Percentiles rank a stretch among this genome's conserved stretches.
Evolutionary conservation across 306 rosid genomes (phyloP).

Genomic region (Begonia masoniana): DNA sequence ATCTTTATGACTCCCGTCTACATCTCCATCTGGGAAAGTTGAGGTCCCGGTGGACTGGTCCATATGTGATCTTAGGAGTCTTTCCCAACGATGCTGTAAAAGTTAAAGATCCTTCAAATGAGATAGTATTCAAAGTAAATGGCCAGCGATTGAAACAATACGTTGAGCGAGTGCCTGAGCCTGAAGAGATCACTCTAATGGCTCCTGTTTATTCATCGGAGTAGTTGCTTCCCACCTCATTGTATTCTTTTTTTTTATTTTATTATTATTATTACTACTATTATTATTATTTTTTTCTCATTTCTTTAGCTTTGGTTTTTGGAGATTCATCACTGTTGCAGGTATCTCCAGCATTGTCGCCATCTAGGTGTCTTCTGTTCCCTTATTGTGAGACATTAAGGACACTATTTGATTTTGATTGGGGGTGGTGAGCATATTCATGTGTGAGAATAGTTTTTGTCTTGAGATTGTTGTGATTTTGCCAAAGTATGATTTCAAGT

Average conservation of each 20-base stretch:
- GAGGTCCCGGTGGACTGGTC: constrained; percentile 2
- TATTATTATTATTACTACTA: not conserved
- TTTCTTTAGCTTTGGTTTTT: not conserved
- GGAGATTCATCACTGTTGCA: not conserved
- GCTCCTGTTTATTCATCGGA: not conserved
- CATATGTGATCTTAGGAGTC: not conserved
- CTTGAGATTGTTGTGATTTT: not conserved
- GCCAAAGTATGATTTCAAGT: not conserved
- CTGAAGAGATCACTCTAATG: not conserved
- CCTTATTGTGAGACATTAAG: not conserved
- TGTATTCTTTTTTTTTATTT: not conserved
- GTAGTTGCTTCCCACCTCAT: not conserved
- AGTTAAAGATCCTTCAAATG: not conserved
- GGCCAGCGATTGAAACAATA: not conserved
- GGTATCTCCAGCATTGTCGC: not conserved
- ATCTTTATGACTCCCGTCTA: not conserved
- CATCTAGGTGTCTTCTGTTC: not conserved
- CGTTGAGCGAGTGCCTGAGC: not conserved
- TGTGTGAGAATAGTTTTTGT: not conserved
- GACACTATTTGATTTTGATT: not conserved
- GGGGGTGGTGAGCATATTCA: not conserved
- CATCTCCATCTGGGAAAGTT: constrained; percentile 4
- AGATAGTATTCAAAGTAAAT: not conserved
- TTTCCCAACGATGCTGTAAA: constrained; percentile 1
- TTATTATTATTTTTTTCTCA: not conserved